Evolutionary conservation across 2,329 filamentous ascomycete genomes (phyloP).

Genomic region (Chaetomium globosum): DNA sequence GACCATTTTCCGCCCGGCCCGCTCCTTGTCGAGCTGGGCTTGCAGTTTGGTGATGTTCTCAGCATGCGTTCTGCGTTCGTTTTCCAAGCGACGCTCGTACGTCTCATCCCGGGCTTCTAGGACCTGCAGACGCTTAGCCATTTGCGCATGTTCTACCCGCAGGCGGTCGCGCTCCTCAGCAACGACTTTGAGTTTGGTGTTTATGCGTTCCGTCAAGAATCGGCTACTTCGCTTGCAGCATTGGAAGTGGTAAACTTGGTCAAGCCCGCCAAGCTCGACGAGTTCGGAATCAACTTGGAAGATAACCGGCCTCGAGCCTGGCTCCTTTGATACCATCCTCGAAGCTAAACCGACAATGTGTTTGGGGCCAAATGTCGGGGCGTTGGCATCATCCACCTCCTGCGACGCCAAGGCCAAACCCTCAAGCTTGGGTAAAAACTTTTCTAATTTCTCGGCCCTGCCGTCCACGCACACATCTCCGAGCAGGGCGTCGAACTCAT

Average conservation of each 20-base stretch:
- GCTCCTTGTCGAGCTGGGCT: slow-evolving; percentile 43
- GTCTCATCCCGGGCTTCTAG: slow-evolving; percentile 47
- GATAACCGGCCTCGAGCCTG: slow-evolving; percentile 42
- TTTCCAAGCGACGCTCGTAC: slow-evolving; percentile 45
- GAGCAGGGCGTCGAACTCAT: slow-evolving; percentile 47
- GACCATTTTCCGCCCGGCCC: slow-evolving; percentile 38
- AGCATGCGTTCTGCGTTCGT: slow-evolving; percentile 43
- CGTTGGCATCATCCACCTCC: slow-evolving; percentile 44
- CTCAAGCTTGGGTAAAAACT: slow-evolving; percentile 43
- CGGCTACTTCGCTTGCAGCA: slow-evolving; percentile 49
- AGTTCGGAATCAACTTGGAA: slow-evolving; percentile 47
- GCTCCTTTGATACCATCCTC: slow-evolving; percentile 43
- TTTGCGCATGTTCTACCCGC: slow-evolving; percentile 41
- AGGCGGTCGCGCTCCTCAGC: slow-evolving; percentile 37
- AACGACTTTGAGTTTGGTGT: slow-evolving; percentile 41
- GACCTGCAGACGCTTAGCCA: slow-evolving; percentile 42
- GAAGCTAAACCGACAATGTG: slow-evolving; percentile 46
- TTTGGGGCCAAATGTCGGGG: slow-evolving; percentile 47
- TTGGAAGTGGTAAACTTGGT: slow-evolving; percentile 51
- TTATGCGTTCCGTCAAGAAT: slow-evolving; percentile 42
- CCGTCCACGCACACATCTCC: slow-evolving; percentile 37
- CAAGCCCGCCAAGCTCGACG: slow-evolving; percentile 50
- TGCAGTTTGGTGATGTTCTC: slow-evolving; percentile 43
- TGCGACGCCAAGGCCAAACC: slow-evolving; percentile 44
- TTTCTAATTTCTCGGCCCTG: slow-evolving; percentile 43